phyloP scores from a whole-genome alignment of 2,329 filamentous ascomycete species.

The Penicillium sp. region DNA sequence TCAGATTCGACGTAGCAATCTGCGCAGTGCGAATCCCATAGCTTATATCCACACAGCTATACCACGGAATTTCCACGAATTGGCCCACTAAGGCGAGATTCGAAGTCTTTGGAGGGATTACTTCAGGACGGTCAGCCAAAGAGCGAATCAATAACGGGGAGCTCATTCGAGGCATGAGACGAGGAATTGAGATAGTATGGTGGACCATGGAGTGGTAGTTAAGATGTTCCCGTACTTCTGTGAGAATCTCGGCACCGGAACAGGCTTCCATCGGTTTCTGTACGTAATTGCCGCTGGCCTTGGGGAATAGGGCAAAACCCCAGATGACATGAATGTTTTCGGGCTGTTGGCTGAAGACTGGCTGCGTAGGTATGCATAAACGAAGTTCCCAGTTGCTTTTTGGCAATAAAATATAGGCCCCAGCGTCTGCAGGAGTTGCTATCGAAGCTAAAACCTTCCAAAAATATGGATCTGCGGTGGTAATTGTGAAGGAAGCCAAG shows the following conservation, averaged over 20 bases:
- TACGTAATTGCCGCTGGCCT: conserved; percentile 39
- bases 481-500: conserved; percentile 48
- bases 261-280: conserved; percentile 46
- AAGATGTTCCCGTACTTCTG: neutral
- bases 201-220: neutral
- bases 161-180: conserved; percentile 5
- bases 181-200: neutral
- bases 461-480: conserved; percentile 36
- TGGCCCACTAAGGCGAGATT: neutral
- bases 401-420: conserved; percentile 41
- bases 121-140: neutral
- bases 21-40: neutral
- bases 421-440: conserved; percentile 32
- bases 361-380: conserved; percentile 46
- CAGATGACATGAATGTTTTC: conserved; percentile 39
- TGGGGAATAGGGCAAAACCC: conserved; percentile 45
- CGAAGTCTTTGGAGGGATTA: neutral
- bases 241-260: conserved; percentile 41
- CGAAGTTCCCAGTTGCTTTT: conserved; percentile 47
- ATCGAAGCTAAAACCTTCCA: conserved; percentile 23
- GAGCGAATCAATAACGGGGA: neutral
- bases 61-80: neutral
- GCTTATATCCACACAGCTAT: neutral
- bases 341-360: conserved; percentile 45
- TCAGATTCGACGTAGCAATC: neutral